Percentiles rank a stretch among this genome's conserved stretches.
Conservation (phyloP, 768 basidiomycete species). For the Termitomyces sp. region DNA sequence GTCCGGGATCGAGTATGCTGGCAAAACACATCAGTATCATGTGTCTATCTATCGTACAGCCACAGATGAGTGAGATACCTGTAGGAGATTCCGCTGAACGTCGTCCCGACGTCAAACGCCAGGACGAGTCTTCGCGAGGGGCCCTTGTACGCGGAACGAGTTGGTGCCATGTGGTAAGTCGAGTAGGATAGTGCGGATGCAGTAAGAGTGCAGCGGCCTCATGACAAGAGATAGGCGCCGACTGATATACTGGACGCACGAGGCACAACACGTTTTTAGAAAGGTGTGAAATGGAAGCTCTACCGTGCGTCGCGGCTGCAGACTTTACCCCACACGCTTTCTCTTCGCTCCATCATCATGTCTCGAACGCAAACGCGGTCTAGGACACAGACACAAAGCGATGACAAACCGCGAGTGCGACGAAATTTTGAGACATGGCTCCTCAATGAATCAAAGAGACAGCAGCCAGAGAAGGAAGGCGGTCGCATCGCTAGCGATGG, state of each 20-base stretch:
- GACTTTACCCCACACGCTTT: not conserved
- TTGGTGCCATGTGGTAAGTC: slow-evolving; percentile 4
- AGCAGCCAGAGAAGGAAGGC: not conserved
- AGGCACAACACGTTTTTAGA: slow-evolving; percentile 5
- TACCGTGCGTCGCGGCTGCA: not conserved
- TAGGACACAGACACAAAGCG: not conserved
- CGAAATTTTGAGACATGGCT: slow-evolving; percentile 1
- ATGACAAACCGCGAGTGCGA: not conserved
- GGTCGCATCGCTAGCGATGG: not conserved
- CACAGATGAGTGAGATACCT: not conserved
- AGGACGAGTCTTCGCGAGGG: slow-evolving; percentile 36
- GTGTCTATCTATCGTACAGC: not conserved
- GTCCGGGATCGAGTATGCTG: not conserved
- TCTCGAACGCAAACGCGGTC: slow-evolving; percentile 4
- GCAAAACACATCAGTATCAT: not conserved
- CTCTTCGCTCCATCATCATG: slow-evolving; percentile 1
- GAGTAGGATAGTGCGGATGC: not conserved
- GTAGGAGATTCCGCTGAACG: slow-evolving; percentile 20
- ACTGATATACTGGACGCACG: slow-evolving; percentile 4
- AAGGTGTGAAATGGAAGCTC: slow-evolving; percentile 8
- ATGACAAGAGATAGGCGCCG: slow-evolving; percentile 2
- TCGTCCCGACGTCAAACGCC: slow-evolving; percentile 50
- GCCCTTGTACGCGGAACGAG: slow-evolving; percentile 33
- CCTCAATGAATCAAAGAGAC: not conserved
- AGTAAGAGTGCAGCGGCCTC: not conserved